These are phyloP conservation scores for Apiospora pterosperma DNA, from an alignment of 2,329 filamentous ascomycete genomes.

Conservation along the genomic window DNA sequence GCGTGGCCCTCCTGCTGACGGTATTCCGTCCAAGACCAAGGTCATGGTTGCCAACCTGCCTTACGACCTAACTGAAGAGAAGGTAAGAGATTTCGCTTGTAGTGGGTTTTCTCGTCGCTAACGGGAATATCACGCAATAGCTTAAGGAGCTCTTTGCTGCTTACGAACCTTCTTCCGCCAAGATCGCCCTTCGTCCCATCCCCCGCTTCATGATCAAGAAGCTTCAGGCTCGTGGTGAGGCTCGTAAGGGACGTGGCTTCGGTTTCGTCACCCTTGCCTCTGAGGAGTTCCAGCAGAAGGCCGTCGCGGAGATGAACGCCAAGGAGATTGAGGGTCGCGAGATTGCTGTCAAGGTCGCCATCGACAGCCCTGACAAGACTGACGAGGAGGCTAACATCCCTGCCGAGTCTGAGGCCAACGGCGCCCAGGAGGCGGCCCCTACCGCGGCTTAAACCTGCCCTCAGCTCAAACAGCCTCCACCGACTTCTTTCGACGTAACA, in stretches of 20 bases:
- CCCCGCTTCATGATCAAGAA: constrained; percentile 99
- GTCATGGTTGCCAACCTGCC: constrained; percentile 99
- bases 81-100: constrained; percentile 56
- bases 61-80: constrained; percentile 96
- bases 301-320: constrained; percentile 96
- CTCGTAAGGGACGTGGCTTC: constrained; percentile 98
- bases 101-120: not conserved
- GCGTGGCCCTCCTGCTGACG: constrained; percentile 95
- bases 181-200: constrained; percentile 97
- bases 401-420: constrained; percentile 41
- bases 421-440: constrained; percentile 33
- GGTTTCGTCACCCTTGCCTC: constrained; percentile 95
- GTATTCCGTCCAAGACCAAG: constrained; percentile 98
- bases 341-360: constrained; percentile 99
- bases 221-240: constrained; percentile 94
- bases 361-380: constrained; percentile 97
- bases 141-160: constrained; percentile 95
- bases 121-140: constrained; percentile 43
- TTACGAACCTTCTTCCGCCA: constrained; percentile 90
- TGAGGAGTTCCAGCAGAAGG: constrained; percentile 96
- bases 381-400: constrained; percentile 73
- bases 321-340: constrained; percentile 98
- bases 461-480: not conserved
- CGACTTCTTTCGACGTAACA: constrained; percentile 14
- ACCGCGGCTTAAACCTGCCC: constrained; percentile 25